These are phyloP conservation scores for Voacanga thouarsii DNA, from an alignment of 257 asterid genomes.

Conservation along the genomic window DNA sequence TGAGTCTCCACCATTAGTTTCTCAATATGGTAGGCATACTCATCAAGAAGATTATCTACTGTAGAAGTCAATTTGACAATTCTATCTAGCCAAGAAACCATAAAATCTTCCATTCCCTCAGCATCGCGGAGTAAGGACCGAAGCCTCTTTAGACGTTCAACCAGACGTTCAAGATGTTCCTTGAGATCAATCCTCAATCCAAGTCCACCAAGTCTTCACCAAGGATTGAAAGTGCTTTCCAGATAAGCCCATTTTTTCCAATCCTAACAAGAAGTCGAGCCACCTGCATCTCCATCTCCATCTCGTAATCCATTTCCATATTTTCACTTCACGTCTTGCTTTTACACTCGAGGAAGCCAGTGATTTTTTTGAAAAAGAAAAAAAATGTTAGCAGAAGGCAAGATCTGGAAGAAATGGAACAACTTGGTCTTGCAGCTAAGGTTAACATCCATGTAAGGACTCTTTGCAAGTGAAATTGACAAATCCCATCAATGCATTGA, in stretches of 20 bases:
- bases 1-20: background rate
- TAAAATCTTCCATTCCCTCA: background rate
- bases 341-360: too few relatives aligned
- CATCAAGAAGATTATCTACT: constrained; percentile 22
- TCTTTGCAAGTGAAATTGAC: too few relatives aligned
- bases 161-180: background rate
- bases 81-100: constrained; percentile 14
- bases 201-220: background rate
- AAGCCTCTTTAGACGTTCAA: too few relatives aligned
- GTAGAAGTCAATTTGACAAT: constrained; percentile 11
- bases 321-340: too few relatives aligned
- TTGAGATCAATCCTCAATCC: background rate
- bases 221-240: background rate
- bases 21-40: constrained; percentile 12
- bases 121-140: constrained; percentile 1
- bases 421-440: too few relatives aligned
- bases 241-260: background rate
- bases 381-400: too few relatives aligned
- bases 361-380: too few relatives aligned
- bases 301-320: too few relatives aligned
- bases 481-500: too few relatives aligned
- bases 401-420: too few relatives aligned
- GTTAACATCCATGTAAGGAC: too few relatives aligned
- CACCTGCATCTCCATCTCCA: too few relatives aligned
- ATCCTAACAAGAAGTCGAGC: background rate